phyloP scores from a whole-genome alignment of 2,329 filamentous ascomycete genomes.

The Cercospora janseana region DNA sequence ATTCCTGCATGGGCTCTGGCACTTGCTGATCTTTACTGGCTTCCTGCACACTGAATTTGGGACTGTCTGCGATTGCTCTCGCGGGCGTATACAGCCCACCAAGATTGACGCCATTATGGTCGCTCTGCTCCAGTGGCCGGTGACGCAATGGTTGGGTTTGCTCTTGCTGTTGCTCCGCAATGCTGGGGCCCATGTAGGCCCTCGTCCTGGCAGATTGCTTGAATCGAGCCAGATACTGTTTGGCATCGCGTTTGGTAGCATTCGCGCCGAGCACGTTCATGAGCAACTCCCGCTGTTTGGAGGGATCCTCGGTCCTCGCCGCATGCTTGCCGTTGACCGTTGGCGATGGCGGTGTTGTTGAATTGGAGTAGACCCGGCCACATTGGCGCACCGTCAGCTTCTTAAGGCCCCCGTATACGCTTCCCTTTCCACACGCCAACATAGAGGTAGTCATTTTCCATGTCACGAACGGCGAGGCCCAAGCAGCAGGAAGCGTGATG shows the following conservation, averaged over 20 bases:
- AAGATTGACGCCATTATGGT: slow-evolving; percentile 57
- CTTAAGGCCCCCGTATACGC: slow-evolving; percentile 32
- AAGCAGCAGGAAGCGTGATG: slow-evolving; percentile 1
- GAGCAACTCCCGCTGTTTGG: slow-evolving; percentile 64
- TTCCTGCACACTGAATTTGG: slow-evolving; percentile 58
- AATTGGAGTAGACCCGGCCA: slow-evolving; percentile 19
- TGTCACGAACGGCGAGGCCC: slow-evolving; percentile 19
- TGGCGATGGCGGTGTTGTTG: slow-evolving; percentile 7
- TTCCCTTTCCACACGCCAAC: slow-evolving; percentile 40
- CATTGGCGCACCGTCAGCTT: slow-evolving; percentile 16
- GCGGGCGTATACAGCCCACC: slow-evolving; percentile 60
- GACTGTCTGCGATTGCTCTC: slow-evolving; percentile 57
- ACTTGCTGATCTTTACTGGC: slow-evolving; percentile 38
- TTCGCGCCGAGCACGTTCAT: slow-evolving; percentile 83
- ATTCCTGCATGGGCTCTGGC: slow-evolving; percentile 41
- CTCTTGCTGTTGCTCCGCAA: slow-evolving; percentile 21
- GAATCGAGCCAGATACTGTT: slow-evolving; percentile 86
- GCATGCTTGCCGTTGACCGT: slow-evolving; percentile 28
- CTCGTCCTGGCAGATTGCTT: slow-evolving; percentile 46
- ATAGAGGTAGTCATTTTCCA: slow-evolving; percentile 41
- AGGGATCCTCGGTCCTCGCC: slow-evolving; percentile 26
- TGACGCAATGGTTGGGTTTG: slow-evolving; percentile 28
- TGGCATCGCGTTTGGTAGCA: slow-evolving; percentile 88
- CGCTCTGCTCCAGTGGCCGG: slow-evolving; percentile 31
- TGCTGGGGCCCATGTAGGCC: slow-evolving; percentile 36